Conservation (phyloP, 208 protist species). For the Acanthamoeba triangularis region DNA sequence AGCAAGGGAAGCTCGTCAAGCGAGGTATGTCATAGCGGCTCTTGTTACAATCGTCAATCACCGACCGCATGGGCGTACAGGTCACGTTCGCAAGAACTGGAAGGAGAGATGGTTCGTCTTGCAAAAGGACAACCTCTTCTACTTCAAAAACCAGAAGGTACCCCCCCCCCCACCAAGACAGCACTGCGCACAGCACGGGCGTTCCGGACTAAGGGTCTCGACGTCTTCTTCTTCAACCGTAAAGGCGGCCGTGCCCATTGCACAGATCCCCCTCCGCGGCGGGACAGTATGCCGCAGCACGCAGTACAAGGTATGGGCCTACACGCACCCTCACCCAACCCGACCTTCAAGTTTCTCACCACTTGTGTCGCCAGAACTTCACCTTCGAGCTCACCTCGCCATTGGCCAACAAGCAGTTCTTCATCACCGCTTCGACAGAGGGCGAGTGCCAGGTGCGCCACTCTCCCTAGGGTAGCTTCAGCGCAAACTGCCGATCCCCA, state of each 20-base stretch:
- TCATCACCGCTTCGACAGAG: neutral
- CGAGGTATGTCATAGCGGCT: neutral
- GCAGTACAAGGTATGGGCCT: neutral
- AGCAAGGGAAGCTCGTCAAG: conserved; percentile 7
- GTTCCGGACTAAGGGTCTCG: neutral
- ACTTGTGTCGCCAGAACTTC: conserved; percentile 1
- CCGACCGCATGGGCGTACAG: neutral
- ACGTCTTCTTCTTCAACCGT: neutral
- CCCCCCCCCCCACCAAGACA: too few relatives aligned
- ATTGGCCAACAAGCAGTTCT: conserved; percentile 10
- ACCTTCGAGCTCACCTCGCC: conserved; percentile 25
- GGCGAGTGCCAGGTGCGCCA: neutral
- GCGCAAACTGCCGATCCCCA: too few relatives aligned
- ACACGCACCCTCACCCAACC: too few relatives aligned
- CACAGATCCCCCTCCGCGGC: neutral
- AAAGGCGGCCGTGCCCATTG: neutral
- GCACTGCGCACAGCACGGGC: neutral
- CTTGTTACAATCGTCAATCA: neutral
- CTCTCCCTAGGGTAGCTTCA: neutral
- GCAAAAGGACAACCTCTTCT: conserved; percentile 36
- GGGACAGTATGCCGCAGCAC: neutral
- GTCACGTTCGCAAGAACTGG: conserved; percentile 46
- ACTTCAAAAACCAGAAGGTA: conserved; percentile 57
- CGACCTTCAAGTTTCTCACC: too few relatives aligned
- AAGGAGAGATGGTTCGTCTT: conserved; percentile 44